Percentiles rank a stretch among this genome's conserved stretches.
These are phyloP conservation scores for Penicillium sp. DNA, from an alignment of 2,329 filamentous ascomycete genomes.

Conservation along the genomic window DNA sequence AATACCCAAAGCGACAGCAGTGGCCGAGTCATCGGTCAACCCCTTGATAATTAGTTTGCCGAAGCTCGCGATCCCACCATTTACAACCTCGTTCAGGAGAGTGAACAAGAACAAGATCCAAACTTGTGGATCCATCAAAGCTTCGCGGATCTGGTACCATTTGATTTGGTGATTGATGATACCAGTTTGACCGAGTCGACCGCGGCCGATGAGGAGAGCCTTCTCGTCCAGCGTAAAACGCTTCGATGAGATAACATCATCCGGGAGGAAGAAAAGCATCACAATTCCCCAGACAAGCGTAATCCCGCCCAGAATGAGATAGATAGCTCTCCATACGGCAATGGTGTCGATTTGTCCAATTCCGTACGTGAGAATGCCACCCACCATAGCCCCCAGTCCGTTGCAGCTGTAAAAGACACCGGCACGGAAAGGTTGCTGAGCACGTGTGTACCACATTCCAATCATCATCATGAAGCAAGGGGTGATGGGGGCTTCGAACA, in stretches of 20 bases:
- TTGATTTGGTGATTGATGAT: conserved; percentile 51
- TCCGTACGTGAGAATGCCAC: conserved; percentile 30
- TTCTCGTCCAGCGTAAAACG: conserved; percentile 46
- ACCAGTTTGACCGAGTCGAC: conserved; percentile 41
- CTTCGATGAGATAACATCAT: conserved; percentile 44
- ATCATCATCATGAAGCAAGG: conserved; percentile 53
- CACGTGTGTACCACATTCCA: conserved; percentile 49
- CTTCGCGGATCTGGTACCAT: conserved; percentile 49
- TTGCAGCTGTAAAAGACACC: conserved; percentile 46
- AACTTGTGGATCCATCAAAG: conserved; percentile 45
- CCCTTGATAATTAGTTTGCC: conserved; percentile 53
- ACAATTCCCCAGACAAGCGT: conserved; percentile 45
- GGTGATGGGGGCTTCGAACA: conserved; percentile 50
- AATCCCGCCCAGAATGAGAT: conserved; percentile 46
- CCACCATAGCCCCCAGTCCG: conserved; percentile 38
- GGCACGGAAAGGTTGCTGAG: conserved; percentile 49
- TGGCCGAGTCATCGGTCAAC: conserved; percentile 46
- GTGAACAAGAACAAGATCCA: conserved; percentile 48
- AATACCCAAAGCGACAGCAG: conserved; percentile 54
- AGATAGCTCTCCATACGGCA: conserved; percentile 47
- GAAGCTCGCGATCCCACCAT: conserved; percentile 55
- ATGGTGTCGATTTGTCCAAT: conserved; percentile 44
- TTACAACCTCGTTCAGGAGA: conserved; percentile 53
- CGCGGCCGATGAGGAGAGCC: conserved; percentile 42
- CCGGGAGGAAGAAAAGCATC: conserved; percentile 43